These are phyloP conservation scores for Rauvolfia tetraphylla DNA, from an alignment of 257 asterid genomes.

Conservation along the genomic window DNA sequence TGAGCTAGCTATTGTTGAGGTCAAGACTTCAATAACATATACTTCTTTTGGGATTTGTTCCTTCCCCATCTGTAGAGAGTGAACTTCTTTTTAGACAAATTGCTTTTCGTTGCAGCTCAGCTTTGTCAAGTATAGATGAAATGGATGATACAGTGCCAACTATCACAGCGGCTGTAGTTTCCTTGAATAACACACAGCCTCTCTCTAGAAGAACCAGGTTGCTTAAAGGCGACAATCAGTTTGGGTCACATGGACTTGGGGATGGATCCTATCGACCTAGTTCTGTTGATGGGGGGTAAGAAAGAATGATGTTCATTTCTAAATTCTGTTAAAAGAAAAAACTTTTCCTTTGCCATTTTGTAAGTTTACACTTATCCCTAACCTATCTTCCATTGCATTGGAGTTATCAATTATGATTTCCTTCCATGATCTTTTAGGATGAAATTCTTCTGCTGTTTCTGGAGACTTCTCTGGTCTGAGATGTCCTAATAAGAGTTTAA, in stretches of 20 bases:
- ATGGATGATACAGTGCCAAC: conserved; percentile 75
- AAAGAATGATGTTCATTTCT: conserved; percentile 15
- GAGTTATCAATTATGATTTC: not conserved
- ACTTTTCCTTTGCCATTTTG: not conserved
- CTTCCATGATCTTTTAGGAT: not conserved
- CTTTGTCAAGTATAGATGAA: conserved; percentile 57
- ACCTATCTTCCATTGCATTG: not conserved
- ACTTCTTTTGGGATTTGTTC: not conserved
- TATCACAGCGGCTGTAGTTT: conserved; percentile 46
- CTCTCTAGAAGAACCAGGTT: conserved; percentile 94
- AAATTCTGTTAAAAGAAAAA: not conserved
- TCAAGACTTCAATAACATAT: not conserved
- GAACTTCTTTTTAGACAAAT: conserved; percentile 1
- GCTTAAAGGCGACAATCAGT: conserved; percentile 65
- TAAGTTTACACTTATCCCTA: not conserved
- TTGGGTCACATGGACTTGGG: conserved; percentile 49
- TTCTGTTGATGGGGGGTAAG: conserved; percentile 88
- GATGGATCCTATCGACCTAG: conserved; percentile 59
- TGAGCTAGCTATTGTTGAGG: not conserved
- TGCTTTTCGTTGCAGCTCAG: conserved; percentile 61
- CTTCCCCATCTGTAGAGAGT: not conserved
- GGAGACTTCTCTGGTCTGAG: not conserved
- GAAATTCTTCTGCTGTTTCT: not conserved
- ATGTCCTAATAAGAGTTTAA: not conserved
- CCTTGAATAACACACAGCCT: conserved; percentile 61